These are phyloP conservation scores for Cyanodermella asteris DNA, from an alignment of 2,329 filamentous ascomycete species.

Conservation along the genomic window DNA sequence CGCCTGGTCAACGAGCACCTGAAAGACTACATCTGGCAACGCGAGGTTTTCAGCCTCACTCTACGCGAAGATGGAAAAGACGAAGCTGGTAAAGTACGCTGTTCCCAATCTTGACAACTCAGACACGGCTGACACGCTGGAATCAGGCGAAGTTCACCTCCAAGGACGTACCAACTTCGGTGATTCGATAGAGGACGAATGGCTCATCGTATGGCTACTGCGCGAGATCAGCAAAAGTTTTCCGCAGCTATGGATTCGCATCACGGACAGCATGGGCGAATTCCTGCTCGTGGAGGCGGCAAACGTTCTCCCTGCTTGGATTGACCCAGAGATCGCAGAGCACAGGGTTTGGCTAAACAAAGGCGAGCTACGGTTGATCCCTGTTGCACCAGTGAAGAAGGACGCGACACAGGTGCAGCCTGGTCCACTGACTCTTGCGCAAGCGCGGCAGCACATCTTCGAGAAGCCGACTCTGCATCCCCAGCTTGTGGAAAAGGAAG, in stretches of 20 bases:
- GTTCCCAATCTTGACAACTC: slow-evolving; percentile 3
- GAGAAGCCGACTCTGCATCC: slow-evolving; percentile 42
- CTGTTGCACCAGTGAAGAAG: slow-evolving; percentile 22
- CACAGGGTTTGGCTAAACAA: slow-evolving; percentile 77
- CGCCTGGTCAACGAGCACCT: slow-evolving; percentile 42
- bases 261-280: slow-evolving; percentile 78
- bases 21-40: slow-evolving; percentile 89
- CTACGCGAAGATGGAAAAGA: slow-evolving; percentile 37
- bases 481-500: slow-evolving; percentile 58
- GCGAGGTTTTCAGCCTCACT: slow-evolving; percentile 55
- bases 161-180: slow-evolving; percentile 68
- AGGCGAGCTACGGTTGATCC: slow-evolving; percentile 54
- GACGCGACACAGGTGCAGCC: slow-evolving; percentile 17
- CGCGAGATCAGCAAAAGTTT: slow-evolving; percentile 57
- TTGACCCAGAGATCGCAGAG: slow-evolving; percentile 73
- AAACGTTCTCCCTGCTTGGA: slow-evolving; percentile 66
- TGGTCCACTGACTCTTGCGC: slow-evolving; percentile 34
- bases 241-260: slow-evolving; percentile 55
- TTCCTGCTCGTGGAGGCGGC: slow-evolving; percentile 90
- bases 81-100: slow-evolving; percentile 1
- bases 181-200: slow-evolving; percentile 91
- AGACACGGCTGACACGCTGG: slow-evolving; percentile 7
- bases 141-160: slow-evolving; percentile 33
- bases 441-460: slow-evolving; percentile 41
- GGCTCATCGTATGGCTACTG: slow-evolving; percentile 81